phyloP scores from a whole-genome alignment of 2,329 filamentous ascomycete species.

The Aureobasidium melanogenum region DNA sequence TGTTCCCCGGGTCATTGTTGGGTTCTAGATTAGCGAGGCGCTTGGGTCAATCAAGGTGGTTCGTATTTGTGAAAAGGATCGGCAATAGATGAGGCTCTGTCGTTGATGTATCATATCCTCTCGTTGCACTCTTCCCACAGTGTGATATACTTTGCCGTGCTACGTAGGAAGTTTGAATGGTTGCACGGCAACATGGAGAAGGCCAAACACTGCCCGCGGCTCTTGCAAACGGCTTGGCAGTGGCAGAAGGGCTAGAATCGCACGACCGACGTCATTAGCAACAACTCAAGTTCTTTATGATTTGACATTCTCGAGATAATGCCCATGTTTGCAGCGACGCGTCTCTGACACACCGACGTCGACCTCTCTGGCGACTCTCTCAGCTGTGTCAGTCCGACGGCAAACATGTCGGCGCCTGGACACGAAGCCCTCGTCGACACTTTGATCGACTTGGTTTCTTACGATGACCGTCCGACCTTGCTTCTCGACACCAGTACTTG shows the following conservation, averaged over 20 bases:
- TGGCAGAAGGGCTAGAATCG: neutral
- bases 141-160: neutral
- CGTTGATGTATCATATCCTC: neutral
- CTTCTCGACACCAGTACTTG: neutral
- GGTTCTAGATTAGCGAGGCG: conserved; percentile 1
- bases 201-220: too few species aligned
- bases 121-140: neutral
- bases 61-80: neutral
- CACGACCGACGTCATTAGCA: neutral
- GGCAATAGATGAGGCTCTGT: neutral
- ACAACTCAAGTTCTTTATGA: too few species aligned
- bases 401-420: neutral
- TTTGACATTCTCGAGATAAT: neutral
- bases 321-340: neutral
- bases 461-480: conserved; percentile 10
- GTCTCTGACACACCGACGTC: neutral
- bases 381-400: neutral
- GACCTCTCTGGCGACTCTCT: neutral
- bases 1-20: neutral
- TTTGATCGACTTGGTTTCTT: neutral
- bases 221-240: neutral
- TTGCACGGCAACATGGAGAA: too few species aligned
- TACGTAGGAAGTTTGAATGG: too few species aligned
- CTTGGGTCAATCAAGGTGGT: neutral
- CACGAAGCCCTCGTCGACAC: neutral